These are phyloP conservation scores for Orbilia blumenaviensis DNA, from an alignment of 2,329 filamentous ascomycete species.

Conservation along the genomic window DNA sequence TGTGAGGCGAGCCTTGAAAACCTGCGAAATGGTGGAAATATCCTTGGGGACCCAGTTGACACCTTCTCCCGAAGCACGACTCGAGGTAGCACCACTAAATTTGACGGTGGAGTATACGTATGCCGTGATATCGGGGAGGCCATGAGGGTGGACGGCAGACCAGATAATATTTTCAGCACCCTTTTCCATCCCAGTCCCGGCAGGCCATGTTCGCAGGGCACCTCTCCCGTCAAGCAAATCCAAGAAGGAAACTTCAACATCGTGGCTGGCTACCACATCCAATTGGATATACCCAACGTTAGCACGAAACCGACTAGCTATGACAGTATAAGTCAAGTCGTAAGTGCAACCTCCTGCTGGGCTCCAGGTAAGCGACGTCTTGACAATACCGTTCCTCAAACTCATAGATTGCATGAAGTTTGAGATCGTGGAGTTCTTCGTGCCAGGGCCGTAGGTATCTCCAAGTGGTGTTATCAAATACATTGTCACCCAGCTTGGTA, in stretches of 20 bases:
- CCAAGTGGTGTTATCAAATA: constrained; percentile 56
- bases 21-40: constrained; percentile 72
- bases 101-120: constrained; percentile 67
- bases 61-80: constrained; percentile 34
- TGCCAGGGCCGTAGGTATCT: constrained; percentile 69
- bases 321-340: constrained; percentile 68
- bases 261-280: constrained; percentile 66
- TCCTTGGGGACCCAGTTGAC: constrained; percentile 66
- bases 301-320: constrained; percentile 58
- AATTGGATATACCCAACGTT: constrained; percentile 68
- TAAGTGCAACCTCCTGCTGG: constrained; percentile 66
- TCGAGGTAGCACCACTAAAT: constrained; percentile 59
- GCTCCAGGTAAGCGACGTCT: constrained; percentile 74
- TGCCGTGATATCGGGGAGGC: constrained; percentile 71
- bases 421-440: constrained; percentile 68
- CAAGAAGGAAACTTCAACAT: constrained; percentile 67
- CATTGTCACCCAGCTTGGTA: constrained; percentile 70
- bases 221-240: constrained; percentile 75
- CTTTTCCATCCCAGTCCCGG: constrained; percentile 67
- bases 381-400: constrained; percentile 70
- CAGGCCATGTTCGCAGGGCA: constrained; percentile 72
- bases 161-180: constrained; percentile 68
- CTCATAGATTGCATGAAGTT: constrained; percentile 71
- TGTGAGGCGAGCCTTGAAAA: constrained; percentile 66
- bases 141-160: constrained; percentile 71